Base-by-base conservation (phyloP, 768 basidiomycete species). In the Lactarius sanguifluus region DNA sequence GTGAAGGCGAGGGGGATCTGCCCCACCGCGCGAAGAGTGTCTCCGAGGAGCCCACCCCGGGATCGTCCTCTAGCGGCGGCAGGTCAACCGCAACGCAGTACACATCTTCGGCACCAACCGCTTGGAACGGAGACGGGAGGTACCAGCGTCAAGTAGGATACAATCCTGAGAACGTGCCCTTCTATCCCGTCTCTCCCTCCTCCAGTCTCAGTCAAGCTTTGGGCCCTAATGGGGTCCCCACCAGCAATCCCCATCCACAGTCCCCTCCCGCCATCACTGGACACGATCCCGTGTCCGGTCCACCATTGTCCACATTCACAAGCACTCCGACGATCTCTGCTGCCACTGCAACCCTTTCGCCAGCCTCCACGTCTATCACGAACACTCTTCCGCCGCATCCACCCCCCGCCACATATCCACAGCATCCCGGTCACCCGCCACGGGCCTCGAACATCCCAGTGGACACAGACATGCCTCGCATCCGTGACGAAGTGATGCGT, bases 201-300 rank as follows among this genome's bases (percentile, higher is more conserved):
- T 68, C 67, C 34, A 68, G 67, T 47, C 67, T 68, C 55, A 68
- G 67, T 34, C 67, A 68, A 52, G 67, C 67, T 47, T 65, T 68
- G 56, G 67, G 67, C 16, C 64, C 64, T 30, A 41, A 66, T 10
- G 59, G 65, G 9, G 45, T 28, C n/a, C 64, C 64, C n/a, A 52
- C 50, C 23, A 6, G 50, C 13, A 66, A 66, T 52, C 64, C 67
- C 5, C 65, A 54, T 25, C 64, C 67, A 20, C 59, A 55, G 4
- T 66, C 67, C 15, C 67, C 64, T 13, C 38, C 67, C 13, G 55
- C 64, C 16, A 28, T 66, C 32, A 30, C 67, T 6, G 34, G 59
- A n/a, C 67, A 68, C 18, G 64, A 66, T 4, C 23, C 62, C 0
- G 54, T 57, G 18, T 58, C 67, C 5, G 64, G 43, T 7, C 64